phyloP scores from a whole-genome alignment of 2,329 filamentous ascomycete genomes.

The Diplodia intermedia region DNA sequence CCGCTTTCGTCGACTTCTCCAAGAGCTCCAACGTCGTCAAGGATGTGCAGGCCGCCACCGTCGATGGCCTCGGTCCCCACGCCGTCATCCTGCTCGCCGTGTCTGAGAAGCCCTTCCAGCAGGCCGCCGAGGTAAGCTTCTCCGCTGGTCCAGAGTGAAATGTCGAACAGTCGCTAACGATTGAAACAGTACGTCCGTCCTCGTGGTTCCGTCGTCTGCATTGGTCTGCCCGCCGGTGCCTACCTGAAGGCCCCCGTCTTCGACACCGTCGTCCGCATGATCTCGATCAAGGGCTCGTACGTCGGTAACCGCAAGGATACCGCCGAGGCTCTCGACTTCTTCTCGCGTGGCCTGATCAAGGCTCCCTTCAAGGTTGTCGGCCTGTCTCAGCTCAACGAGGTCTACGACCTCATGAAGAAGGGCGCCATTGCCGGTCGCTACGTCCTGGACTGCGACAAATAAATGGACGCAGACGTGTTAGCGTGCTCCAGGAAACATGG shows the following conservation, averaged over 20 bases:
- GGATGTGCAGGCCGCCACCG: slow-evolving; percentile 81
- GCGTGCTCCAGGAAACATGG: not conserved
- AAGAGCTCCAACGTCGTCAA: slow-evolving; percentile 77
- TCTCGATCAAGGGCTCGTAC: slow-evolving; percentile 90
- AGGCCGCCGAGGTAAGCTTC: slow-evolving; percentile 68
- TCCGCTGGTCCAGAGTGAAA: slow-evolving; percentile 37
- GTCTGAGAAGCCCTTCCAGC: slow-evolving; percentile 91
- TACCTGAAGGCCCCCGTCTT: slow-evolving; percentile 86
- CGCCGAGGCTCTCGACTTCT: slow-evolving; percentile 91
- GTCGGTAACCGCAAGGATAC: slow-evolving; percentile 91
- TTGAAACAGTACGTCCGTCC: slow-evolving; percentile 74
- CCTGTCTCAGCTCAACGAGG: slow-evolving; percentile 76
- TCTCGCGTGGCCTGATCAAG: slow-evolving; percentile 80
- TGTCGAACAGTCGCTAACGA: not conserved
- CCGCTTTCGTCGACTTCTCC: slow-evolving; percentile 79
- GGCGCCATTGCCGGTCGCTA: slow-evolving; percentile 79
- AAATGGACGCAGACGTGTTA: slow-evolving; percentile 26
- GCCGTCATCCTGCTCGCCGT: slow-evolving; percentile 87
- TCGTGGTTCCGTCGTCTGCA: slow-evolving; percentile 82
- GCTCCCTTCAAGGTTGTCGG: slow-evolving; percentile 86
- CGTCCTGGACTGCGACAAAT: slow-evolving; percentile 71
- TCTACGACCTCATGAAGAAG: slow-evolving; percentile 74
- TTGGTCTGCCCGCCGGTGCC: slow-evolving; percentile 83
- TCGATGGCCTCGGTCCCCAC: slow-evolving; percentile 83
- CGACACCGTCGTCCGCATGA: slow-evolving; percentile 86